Base-by-base conservation (phyloP, 768 basidiomycete genomes). In the Pulveroboletus sp. region DNA sequence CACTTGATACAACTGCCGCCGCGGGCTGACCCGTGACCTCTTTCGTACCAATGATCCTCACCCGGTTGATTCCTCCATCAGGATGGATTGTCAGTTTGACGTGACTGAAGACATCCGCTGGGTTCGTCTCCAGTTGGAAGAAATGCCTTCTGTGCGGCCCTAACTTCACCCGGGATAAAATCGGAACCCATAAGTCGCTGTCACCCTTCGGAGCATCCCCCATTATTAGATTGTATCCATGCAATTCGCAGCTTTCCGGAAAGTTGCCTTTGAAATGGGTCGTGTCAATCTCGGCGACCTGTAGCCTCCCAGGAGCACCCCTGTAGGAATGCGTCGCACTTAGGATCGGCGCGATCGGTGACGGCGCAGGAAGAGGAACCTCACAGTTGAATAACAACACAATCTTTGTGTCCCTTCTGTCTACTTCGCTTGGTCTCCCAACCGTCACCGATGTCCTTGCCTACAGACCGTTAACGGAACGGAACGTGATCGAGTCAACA, bases 341-440 rank as follows among this genome's bases (percentile, higher is more conserved):
- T 15, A 21, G 10, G 21, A 33, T 27, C 35, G n/a, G 13, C 18
- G 36, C 28, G 21, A 31, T 24, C 10, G 11, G 31, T 37, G 15
- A 14, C 38, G 39, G 40, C 50, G 46, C 27, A 4, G 46, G 28
- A 48, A 46, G 28, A 47, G 13, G 73, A 39, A n/a, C 0, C 50
- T 66, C 62, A 93, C 90, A 99, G 72, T 70, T 85, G 88, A 49
- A 95, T 83, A 51, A 97, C 78, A 5, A 80, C 89, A 89, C 92
- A 97, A 60, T 98, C 94, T 41, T 82, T 89, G 69, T 93, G 93
- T 35, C 78, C 91, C 47, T 78, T 77, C 38, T 71, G 74, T 46
- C 90, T 77, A 61, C 88, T 94, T 53, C 96, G 77, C 65, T 88
- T 92, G 4, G 95, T 98, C 71, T 99, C 96, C 96, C 96, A 99